Evolutionary conservation across 2,329 filamentous ascomycete genomes (phyloP).

Genomic region (Pyricularia grisea): DNA sequence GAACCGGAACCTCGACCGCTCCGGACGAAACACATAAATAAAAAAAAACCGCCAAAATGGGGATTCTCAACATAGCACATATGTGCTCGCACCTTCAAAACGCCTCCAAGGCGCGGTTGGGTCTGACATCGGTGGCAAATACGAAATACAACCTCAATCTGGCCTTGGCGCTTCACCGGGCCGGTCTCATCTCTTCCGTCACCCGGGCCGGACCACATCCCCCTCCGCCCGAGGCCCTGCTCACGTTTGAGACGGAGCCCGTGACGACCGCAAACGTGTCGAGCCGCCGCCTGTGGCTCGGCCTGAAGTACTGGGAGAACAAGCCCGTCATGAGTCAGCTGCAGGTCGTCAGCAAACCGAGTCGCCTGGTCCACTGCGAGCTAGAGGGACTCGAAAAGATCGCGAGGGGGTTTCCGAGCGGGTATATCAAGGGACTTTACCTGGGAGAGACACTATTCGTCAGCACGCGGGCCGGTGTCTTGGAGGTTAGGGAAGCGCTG

Average conservation of each 20-base stretch:
- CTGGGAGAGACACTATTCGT: slow-evolving; percentile 79
- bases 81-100: slow-evolving; percentile 90
- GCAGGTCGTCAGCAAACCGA: slow-evolving; percentile 62
- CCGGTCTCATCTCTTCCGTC: slow-evolving; percentile 72
- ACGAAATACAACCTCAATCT: slow-evolving; percentile 72
- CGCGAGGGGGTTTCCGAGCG: slow-evolving; percentile 57
- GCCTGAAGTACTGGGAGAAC: slow-evolving; percentile 82
- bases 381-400: slow-evolving; percentile 53
- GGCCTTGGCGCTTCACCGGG: slow-evolving; percentile 67
- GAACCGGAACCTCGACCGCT: not conserved
- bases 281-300: slow-evolving; percentile 71
- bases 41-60: slow-evolving; percentile 19
- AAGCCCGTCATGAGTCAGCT: slow-evolving; percentile 66
- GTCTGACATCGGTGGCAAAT: slow-evolving; percentile 73
- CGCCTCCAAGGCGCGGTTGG: slow-evolving; percentile 72
- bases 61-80: slow-evolving; percentile 62
- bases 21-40: not conserved
- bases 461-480: slow-evolving; percentile 64
- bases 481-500: slow-evolving; percentile 77
- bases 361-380: slow-evolving; percentile 58
- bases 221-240: slow-evolving; percentile 35
- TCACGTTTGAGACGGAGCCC: slow-evolving; percentile 38
- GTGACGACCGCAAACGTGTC: slow-evolving; percentile 65
- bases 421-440: slow-evolving; percentile 64
- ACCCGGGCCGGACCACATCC: slow-evolving; percentile 57